phyloP scores from a whole-genome alignment of 2,329 filamentous ascomycete genomes.

The Geoglossum cookeanum region DNA sequence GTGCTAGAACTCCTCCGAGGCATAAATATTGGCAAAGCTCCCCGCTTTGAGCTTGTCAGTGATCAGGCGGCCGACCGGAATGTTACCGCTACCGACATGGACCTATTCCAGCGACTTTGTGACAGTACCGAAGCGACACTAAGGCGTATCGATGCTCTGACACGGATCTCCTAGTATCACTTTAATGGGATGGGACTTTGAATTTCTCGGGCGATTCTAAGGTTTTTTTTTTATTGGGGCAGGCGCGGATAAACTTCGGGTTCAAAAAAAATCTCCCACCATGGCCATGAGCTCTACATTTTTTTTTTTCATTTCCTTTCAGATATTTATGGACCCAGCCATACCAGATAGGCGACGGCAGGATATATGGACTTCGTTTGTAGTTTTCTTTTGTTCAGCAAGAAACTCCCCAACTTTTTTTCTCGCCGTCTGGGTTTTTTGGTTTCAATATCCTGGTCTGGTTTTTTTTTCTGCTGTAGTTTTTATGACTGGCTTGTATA shows the following conservation, averaged over 20 bases:
- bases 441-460: too few species aligned
- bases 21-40: background rate
- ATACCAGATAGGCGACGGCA: too few species aligned
- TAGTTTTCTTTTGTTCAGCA: too few species aligned
- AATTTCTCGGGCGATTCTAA: background rate
- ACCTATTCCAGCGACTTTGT: background rate
- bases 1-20: background rate
- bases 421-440: too few species aligned
- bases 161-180: background rate
- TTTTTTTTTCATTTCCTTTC: too few species aligned
- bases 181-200: background rate
- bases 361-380: too few species aligned
- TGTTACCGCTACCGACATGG: background rate
- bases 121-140: background rate
- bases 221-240: conserved; percentile 1
- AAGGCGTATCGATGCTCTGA: background rate
- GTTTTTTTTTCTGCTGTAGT: too few species aligned
- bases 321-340: too few species aligned
- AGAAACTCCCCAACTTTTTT: too few species aligned
- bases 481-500: too few species aligned
- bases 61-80: background rate
- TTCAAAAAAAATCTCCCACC: too few species aligned
- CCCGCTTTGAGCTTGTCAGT: conserved; percentile 1
- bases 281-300: too few species aligned
- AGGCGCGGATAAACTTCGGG: background rate